A percentile compares a stretch with the other conserved stretches of the same genome.
Evolutionary conservation across 768 basidiomycete genomes (phyloP).

Genomic region (Xanthoconium purpureum): DNA sequence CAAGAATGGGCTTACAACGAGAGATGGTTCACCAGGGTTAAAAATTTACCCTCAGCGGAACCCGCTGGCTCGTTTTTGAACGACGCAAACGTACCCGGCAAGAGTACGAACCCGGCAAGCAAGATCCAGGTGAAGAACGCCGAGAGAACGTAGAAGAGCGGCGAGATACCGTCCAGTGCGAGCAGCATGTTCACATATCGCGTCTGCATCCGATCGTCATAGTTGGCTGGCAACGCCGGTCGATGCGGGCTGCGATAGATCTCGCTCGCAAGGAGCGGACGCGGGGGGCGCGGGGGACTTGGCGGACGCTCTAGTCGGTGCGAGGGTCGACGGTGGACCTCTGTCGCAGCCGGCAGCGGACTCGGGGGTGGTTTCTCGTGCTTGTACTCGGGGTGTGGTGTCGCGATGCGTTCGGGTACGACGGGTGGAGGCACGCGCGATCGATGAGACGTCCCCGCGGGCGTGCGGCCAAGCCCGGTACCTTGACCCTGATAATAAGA

Average conservation of each 20-base stretch:
- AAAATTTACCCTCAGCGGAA: slow-evolving; percentile 32
- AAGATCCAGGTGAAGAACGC: slow-evolving; percentile 63
- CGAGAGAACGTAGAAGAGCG: slow-evolving; percentile 46
- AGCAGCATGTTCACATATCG: slow-evolving; percentile 62
- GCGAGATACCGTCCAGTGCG: slow-evolving; percentile 54
- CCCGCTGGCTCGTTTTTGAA: slow-evolving; percentile 26
- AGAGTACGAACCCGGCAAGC: slow-evolving; percentile 59
- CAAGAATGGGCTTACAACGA: slow-evolving; percentile 40
- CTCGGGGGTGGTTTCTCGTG: background rate
- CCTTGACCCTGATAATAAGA: slow-evolving; percentile 8
- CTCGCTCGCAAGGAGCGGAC: slow-evolving; percentile 11
- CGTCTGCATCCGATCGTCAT: slow-evolving; percentile 34
- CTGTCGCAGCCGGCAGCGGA: slow-evolving; percentile 7
- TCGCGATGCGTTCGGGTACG: background rate
- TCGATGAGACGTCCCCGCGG: slow-evolving; percentile 13
- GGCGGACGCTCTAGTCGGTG: slow-evolving; percentile 9
- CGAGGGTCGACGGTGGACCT: slow-evolving; percentile 3
- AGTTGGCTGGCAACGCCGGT: slow-evolving; percentile 21
- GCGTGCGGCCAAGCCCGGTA: background rate
- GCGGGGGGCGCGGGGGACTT: background rate
- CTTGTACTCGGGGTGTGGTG: background rate
- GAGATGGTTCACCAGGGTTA: slow-evolving; percentile 40
- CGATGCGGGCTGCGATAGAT: slow-evolving; percentile 20
- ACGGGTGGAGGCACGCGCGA: slow-evolving; percentile 13
- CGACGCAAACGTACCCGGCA: slow-evolving; percentile 60